Evolutionary conservation across 257 asterid species (phyloP).

Genomic region (Rhazya stricta): DNA sequence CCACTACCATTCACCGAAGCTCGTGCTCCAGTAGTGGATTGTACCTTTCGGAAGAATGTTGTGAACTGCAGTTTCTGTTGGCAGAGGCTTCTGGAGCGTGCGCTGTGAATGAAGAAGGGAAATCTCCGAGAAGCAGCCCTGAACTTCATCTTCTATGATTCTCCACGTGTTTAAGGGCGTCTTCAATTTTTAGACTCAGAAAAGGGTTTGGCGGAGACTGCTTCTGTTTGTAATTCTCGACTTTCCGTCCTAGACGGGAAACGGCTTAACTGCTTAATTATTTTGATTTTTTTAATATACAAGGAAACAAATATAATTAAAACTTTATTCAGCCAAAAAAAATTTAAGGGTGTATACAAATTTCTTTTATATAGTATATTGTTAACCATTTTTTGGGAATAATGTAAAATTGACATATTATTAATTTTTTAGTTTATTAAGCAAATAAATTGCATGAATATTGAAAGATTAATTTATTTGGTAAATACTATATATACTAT

Average conservation of each 20-base stretch:
- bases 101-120: conserved; percentile 23
- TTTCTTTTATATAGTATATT: too few species aligned
- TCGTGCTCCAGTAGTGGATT: conserved; percentile 37
- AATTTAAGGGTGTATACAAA: too few species aligned
- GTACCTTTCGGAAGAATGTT: conserved; percentile 59
- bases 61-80: conserved; percentile 47
- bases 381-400: too few species aligned
- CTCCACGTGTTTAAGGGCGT: not conserved
- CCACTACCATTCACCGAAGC: conserved; percentile 38
- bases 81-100: conserved; percentile 19
- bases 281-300: too few species aligned
- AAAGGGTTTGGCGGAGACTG: not conserved
- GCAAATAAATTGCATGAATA: too few species aligned
- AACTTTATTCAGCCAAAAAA: too few species aligned
- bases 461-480: too few species aligned
- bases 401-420: too few species aligned
- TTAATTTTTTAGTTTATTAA: too few species aligned
- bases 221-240: not conserved
- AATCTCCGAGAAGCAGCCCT: conserved; percentile 29
- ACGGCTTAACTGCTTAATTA: too few species aligned
- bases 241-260: not conserved
- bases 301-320: too few species aligned
- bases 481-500: too few species aligned
- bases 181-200: not conserved
- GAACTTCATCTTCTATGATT: conserved; percentile 49